Evolutionary conservation across 108 stramenopile species (phyloP), one percentile per base, ranked within the genome.

Genomic region (Cyclotella distinguenda): DNA sequence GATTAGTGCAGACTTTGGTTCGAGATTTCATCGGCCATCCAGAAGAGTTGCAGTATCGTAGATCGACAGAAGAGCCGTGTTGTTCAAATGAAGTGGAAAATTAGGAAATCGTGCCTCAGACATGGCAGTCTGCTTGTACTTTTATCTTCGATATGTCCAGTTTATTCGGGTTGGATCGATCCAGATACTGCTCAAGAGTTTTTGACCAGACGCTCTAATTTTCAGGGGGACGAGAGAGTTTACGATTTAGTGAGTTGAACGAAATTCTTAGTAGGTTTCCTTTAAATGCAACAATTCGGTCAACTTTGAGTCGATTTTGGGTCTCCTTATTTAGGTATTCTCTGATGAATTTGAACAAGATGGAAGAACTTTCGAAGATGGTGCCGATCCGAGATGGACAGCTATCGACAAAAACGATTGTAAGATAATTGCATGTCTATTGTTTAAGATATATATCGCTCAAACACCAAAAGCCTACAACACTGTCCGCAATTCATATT

Each of bases 341-440:
- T 91, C 91, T 9, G 96, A 97, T 65, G 96, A 97, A 66, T 98
- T 98, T 73, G 84, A 98, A 52, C 78, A 79, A 50, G 82, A 78
- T 1, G 88, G 87, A n/a, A 71, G 97, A 45, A 82, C 78, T 15
- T 97, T 98, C 71, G 52, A 82, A 33, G 96, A 98, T 78, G 97
- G 97, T 32, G 57, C 78, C 23, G 97, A 98, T 78, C 95, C 97
- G 13, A 70, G 86, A 52, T 98, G 97, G 97, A 97, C 95, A 15
- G 96, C 96, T 1, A 74, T 97, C 21, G 58, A 95, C 59, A 95
- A 95, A 51, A 96, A 95, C 61, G 81, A 82, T 69, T 84, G 80
- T 84, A 54, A 73, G 82, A 25, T 5, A 4, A n/a, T n/a, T n/a
- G n/a, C n/a, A n/a, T n/a, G n/a, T 30, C 3, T 9, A 13, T 42